A percentile compares a stretch with the other conserved stretches of the same genome.
phyloP scores from a whole-genome alignment of 2,329 filamentous ascomycete genomes.

The Xylaria arbuscula region DNA sequence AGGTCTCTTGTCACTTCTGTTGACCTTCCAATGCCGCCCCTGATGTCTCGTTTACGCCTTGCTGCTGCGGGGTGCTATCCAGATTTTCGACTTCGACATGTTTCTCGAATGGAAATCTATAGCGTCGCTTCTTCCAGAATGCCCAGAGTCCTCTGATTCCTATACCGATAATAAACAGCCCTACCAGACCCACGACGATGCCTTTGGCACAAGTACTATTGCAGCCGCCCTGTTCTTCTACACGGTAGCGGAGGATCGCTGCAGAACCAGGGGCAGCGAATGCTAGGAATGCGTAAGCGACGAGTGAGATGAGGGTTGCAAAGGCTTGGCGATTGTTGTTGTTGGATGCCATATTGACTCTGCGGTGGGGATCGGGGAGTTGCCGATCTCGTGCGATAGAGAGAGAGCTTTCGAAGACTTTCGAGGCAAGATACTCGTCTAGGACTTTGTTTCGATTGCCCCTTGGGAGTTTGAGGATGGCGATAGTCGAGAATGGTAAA shows the following conservation, averaged over 20 bases:
- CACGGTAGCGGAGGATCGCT: neutral
- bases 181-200: slow-evolving; percentile 13
- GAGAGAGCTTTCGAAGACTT: neutral
- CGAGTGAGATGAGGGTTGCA: neutral
- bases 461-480: neutral
- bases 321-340: neutral
- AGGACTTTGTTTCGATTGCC: neutral
- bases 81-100: neutral
- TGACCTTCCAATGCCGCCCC: neutral
- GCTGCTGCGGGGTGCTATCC: neutral
- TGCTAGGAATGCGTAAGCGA: neutral
- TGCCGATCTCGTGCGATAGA: neutral
- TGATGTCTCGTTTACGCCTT: neutral
- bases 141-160: slow-evolving; percentile 19
- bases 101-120: neutral
- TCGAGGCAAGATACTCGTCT: neutral
- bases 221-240: neutral
- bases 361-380: neutral
- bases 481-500: neutral
- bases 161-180: slow-evolving; percentile 8
- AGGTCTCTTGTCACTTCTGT: neutral
- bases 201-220: slow-evolving; percentile 18
- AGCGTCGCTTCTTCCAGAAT: neutral
- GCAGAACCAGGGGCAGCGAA: neutral
- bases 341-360: neutral